Evolutionary conservation across 2,329 filamentous ascomycete genomes (phyloP).

Genomic region (Ophioceras dolichostomum): DNA sequence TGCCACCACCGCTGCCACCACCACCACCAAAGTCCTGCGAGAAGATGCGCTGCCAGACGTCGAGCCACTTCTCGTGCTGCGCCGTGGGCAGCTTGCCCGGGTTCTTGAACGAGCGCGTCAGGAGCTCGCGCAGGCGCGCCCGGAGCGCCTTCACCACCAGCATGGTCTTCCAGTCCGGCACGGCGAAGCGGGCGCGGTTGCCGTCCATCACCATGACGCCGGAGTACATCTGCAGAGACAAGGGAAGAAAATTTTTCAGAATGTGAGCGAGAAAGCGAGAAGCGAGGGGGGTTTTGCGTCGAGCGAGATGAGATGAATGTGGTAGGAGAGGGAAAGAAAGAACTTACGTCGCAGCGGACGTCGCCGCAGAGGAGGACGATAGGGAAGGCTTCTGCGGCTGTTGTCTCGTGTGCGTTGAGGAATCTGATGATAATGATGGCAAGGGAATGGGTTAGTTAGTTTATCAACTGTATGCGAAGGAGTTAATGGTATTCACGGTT

Average conservation of each 20-base stretch:
- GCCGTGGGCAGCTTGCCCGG: conserved; percentile 49
- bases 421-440: conserved; percentile 33
- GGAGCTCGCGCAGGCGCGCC: conserved; percentile 59
- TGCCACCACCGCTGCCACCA: no score
- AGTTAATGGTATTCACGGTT: no score
- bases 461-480: background rate
- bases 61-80: conserved; percentile 62
- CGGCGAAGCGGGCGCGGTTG: conserved; percentile 71
- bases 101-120: conserved; percentile 58
- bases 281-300: no score
- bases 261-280: background rate
- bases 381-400: conserved; percentile 67
- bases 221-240: conserved; percentile 57
- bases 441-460: conserved; percentile 8
- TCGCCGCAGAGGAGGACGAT: conserved; percentile 81
- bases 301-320: background rate
- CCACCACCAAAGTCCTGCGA: conserved; percentile 35
- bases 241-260: conserved; percentile 49
- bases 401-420: conserved; percentile 86
- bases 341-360: conserved; percentile 65
- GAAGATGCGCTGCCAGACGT: conserved; percentile 62
- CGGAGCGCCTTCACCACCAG: conserved; percentile 78
- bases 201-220: conserved; percentile 81
- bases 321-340: background rate
- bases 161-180: conserved; percentile 82